phyloP scores from a whole-genome alignment of 2,329 filamentous ascomycete species.

The Moelleriella libera region DNA sequence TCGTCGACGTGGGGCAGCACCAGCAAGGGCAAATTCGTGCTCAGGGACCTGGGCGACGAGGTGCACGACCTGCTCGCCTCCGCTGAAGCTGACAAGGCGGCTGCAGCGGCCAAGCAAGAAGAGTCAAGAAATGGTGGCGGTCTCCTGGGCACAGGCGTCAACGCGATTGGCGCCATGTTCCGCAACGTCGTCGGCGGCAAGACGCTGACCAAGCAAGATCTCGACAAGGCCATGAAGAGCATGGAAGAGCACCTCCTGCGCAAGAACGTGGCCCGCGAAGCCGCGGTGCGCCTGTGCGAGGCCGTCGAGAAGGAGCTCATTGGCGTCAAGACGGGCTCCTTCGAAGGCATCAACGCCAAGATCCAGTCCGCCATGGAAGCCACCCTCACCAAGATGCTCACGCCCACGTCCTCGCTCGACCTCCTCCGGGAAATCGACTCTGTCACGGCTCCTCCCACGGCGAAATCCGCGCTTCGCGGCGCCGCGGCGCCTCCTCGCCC shows the following conservation, averaged over 20 bases:
- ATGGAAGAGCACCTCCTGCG: constrained; percentile 91
- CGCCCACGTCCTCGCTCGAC: constrained; percentile 86
- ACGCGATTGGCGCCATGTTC: constrained; percentile 77
- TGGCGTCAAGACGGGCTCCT: constrained; percentile 81
- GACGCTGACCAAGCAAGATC: constrained; percentile 73
- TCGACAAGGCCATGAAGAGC: constrained; percentile 83
- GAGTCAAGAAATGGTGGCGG: constrained; percentile 40
- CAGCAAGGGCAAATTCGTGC: constrained; percentile 78
- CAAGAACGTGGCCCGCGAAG: constrained; percentile 95
- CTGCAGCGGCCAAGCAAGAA: constrained; percentile 26
- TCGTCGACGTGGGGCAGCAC: constrained; percentile 76
- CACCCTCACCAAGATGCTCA: constrained; percentile 87
- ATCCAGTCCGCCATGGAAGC: constrained; percentile 82
- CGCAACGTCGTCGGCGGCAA: constrained; percentile 92
- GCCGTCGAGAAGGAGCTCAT: constrained; percentile 83
- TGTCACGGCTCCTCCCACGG: constrained; percentile 47
- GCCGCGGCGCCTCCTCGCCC: constrained; percentile 46
- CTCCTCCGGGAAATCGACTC: constrained; percentile 85
- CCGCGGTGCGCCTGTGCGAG: constrained; percentile 78
- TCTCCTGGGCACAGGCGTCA: constrained; percentile 66
- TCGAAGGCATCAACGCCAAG: constrained; percentile 75
- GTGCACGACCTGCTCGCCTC: constrained; percentile 78
- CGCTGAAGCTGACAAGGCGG: constrained; percentile 51
- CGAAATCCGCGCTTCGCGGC: constrained; percentile 36
- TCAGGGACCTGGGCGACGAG: constrained; percentile 88